Evolutionary conservation across 306 rosid genomes (phyloP), one percentile per base, ranked within the genome.

Genomic region (Vigna radiata): DNA sequence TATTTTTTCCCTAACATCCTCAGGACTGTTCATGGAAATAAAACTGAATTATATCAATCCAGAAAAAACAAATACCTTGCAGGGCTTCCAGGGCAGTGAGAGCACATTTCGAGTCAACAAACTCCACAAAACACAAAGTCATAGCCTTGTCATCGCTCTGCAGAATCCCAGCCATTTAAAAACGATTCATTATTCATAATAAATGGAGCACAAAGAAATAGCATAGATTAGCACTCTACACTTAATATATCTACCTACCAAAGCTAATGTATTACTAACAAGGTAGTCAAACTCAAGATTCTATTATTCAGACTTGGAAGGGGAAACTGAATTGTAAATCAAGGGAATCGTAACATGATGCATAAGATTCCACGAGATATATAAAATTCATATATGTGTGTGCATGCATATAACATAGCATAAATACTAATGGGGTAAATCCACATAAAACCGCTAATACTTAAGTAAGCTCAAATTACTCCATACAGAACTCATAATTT

Each of bases 51-150:
- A 48, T 19, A 19, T 19, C 17, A 69, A 64, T 15, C 21, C 15
- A 29, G 19, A n/a, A 50, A 29, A 10, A 18, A 25, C 18, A 69
- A 17, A 18, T 62, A 80, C 89, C 89, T 82, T 92, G 91, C 66
- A 90, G 90, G 81, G 96, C 88, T 59, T 85, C 94, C 92, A 90
- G 66, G 18, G 94, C 97, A 56, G 91, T 88, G 70, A 73, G 81
- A 68, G 97, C 94, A 82, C 86, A 83, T 37, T 81, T 85, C 44
- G 91, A 19, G 64, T 86, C 94, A 58, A 18, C 27, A 44, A 92
- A 92, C 83, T 90, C 96, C 59, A 92, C 97, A 77, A 92, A 92
- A 84, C 96, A 92, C 76, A 92, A 81, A 48, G 85, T 87, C 82
- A 49, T 54, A 64, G 94, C 91, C 84, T 85, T 87, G 85, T 89